Percentiles rank a stretch among this genome's conserved stretches.
Conservation (phyloP, 208 protist species). For the Angomonas deanei region DNA sequence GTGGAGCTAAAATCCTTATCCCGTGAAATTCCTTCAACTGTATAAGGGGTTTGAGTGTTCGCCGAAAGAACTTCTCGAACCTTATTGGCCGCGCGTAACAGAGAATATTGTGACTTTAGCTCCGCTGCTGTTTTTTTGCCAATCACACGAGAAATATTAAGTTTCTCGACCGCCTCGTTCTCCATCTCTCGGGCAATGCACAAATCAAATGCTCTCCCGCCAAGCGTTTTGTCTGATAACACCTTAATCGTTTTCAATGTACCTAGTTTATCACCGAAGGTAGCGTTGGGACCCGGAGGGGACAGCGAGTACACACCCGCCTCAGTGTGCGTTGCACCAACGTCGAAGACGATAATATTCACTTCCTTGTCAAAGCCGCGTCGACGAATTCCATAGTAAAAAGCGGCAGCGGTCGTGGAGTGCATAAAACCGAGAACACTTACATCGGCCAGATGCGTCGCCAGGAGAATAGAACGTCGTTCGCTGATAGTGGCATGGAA, state of each 20-base stretch:
- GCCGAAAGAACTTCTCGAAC: conserved; percentile 88
- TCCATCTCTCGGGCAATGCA: conserved; percentile 88
- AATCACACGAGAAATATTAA: conserved; percentile 51
- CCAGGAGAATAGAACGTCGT: conserved; percentile 86
- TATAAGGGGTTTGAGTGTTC: conserved; percentile 83
- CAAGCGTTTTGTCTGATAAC: conserved; percentile 66
- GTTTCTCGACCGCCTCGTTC: conserved; percentile 67
- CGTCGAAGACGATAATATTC: conserved; percentile 79
- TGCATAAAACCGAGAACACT: conserved; percentile 88
- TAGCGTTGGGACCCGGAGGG: conserved; percentile 23
- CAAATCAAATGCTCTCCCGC: conserved; percentile 88
- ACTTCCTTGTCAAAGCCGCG: conserved; percentile 77
- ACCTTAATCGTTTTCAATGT: conserved; percentile 69
- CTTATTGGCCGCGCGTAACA: conserved; percentile 85
- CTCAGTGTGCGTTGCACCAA: conserved; percentile 84
- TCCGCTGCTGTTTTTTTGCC: conserved; percentile 27
- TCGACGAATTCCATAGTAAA: conserved; percentile 83
- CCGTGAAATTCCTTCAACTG: conserved; percentile 84
- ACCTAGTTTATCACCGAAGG: conserved; percentile 44
- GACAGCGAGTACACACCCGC: conserved; percentile 83
- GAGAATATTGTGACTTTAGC: conserved; percentile 84
- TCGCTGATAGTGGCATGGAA: conserved; percentile 73
- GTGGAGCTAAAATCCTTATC: conserved; percentile 76
- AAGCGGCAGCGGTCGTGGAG: conserved; percentile 85
- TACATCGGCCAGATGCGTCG: conserved; percentile 71